Base-by-base conservation (phyloP, 2,329 filamentous ascomycete species). In the Botrytis fragariae region DNA sequence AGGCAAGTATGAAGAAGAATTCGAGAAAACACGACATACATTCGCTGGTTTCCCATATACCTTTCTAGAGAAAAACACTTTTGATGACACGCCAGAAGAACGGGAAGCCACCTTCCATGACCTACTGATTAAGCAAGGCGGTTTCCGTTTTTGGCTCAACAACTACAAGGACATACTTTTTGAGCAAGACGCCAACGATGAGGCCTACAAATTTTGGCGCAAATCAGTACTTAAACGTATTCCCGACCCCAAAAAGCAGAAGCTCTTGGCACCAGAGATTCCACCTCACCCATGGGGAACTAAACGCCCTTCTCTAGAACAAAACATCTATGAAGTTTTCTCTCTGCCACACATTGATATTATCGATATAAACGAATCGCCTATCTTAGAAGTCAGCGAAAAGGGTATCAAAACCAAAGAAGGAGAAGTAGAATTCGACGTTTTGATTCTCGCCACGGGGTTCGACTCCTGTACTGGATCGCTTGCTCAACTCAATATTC, bases 241-340 rank as follows among this genome's bases (percentile, higher is more conserved):
- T 25, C 16, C 37, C 9, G 69, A 74, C 29, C 18, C 42, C 8
- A 69, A 78, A 14, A 84, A 85, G 69, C 78, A 80, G 18, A 83
- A 85, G 18, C 77, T 86, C 7, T 80, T 89, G 7, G 86, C 84
- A 0, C 87, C 87, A 3, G 62, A 72, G 32, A 79, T 84, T 48
- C 83, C 82, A 57, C 84, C 83, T 4, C 84, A 87, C 62, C 81
- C 82, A 3, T 87, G 85, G 74, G 86, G 83, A 4, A 83, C 82
- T 10, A 88, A 86, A 76, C 82, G 86, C 0, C 82, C 81, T 5
- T 83, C 80, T 0, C 81, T 87, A 0, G 86, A 88, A 74, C 80
- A 84, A 48, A 79, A 81, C 59, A 88, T 86, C 77, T 88, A 85
- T 75, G 86, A 88, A 74, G 81, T 83, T 4, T 83, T 85, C 71